These are phyloP conservation scores for Coriaria nepalensis DNA, from an alignment of 306 rosid genomes.

Conservation along the genomic window DNA sequence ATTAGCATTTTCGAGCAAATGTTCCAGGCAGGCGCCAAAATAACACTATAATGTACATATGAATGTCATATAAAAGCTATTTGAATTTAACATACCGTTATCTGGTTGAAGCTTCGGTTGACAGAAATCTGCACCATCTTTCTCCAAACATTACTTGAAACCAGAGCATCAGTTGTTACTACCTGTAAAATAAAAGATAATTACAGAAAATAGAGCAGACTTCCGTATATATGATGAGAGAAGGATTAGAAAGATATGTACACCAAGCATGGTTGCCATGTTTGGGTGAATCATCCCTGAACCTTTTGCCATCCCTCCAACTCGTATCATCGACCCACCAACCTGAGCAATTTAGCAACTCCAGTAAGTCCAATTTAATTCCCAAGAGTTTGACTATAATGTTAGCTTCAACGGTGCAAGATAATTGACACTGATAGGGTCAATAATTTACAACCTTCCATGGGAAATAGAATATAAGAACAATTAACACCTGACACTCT, in stretches of 20 bases:
- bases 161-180: slow-evolving; percentile 81
- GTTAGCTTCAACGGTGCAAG: neutral
- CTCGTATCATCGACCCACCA: slow-evolving; percentile 51
- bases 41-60: too few species aligned
- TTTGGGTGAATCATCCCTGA: slow-evolving; percentile 99
- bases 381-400: neutral
- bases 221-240: neutral
- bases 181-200: slow-evolving; percentile 30
- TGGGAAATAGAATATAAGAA: slow-evolving; percentile 5
- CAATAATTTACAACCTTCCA: neutral
- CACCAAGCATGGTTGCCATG: slow-evolving; percentile 98
- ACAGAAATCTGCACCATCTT: slow-evolving; percentile 79
- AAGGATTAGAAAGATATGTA: slow-evolving; percentile 26
- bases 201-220: neutral
- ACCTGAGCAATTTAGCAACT: slow-evolving; percentile 37
- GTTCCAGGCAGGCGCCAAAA: too few species aligned
- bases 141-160: slow-evolving; percentile 67
- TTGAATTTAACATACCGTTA: slow-evolving; percentile 44
- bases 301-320: slow-evolving; percentile 98
- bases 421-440: neutral
- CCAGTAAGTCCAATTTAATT: neutral
- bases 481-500: slow-evolving; percentile 52
- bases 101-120: slow-evolving; percentile 89
- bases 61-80: neutral
- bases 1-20: too few species aligned